A percentile compares a stretch with the other conserved stretches of the same genome.
phyloP scores from a whole-genome alignment of 306 rosid genomes.

The Luffa aegyptiaca region DNA sequence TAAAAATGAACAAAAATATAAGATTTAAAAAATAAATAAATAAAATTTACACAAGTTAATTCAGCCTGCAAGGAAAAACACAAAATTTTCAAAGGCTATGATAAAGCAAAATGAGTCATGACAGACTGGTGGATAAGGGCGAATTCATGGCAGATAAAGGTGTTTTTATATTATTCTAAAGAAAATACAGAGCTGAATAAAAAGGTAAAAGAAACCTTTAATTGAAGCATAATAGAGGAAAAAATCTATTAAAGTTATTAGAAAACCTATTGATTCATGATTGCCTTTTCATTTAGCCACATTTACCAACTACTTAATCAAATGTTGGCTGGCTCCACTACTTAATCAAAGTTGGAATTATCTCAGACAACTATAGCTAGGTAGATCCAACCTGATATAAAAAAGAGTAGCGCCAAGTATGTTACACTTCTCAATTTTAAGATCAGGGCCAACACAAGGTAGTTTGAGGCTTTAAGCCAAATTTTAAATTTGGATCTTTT shows the following conservation, averaged over 20 bases:
- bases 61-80: background rate
- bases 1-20: slow-evolving; percentile 20
- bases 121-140: background rate
- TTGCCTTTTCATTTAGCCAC: background rate
- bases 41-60: background rate
- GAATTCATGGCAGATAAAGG: background rate
- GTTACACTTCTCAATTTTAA: background rate
- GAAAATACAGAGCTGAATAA: background rate
- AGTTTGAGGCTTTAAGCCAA: background rate
- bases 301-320: background rate
- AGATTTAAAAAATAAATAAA: background rate
- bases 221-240: background rate
- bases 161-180: background rate
- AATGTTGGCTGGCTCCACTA: background rate
- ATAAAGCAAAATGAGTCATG: background rate
- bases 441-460: background rate
- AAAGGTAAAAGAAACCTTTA: background rate
- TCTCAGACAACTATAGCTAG: background rate
- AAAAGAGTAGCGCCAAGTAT: background rate
- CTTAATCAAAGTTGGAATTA: background rate
- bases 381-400: background rate
- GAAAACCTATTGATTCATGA: background rate
- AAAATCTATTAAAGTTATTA: background rate
- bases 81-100: background rate
- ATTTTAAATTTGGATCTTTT: background rate